Evolutionary conservation across 2,329 filamentous ascomycete genomes (phyloP).

Genomic region (Clonostachys rhizophaga): DNA sequence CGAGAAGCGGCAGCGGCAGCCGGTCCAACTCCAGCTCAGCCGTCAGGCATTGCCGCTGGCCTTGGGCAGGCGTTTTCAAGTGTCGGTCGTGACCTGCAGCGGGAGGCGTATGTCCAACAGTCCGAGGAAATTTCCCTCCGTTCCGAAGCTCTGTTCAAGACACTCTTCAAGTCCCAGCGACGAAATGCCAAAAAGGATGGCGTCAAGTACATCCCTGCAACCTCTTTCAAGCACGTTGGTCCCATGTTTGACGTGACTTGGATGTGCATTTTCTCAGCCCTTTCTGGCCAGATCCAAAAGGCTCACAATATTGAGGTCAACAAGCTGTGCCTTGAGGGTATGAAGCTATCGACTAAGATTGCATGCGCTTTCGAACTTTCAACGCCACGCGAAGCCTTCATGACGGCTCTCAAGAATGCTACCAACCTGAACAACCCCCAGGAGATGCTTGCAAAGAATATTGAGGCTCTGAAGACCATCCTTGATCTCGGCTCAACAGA

Average conservation of each 20-base stretch:
- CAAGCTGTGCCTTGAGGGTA: slow-evolving; percentile 87
- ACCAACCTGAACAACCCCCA: slow-evolving; percentile 95
- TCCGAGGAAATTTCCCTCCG: slow-evolving; percentile 82
- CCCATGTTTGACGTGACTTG: slow-evolving; percentile 99
- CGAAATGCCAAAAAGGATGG: slow-evolving; percentile 64
- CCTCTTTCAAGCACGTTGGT: slow-evolving; percentile 89
- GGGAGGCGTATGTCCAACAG: slow-evolving; percentile 90
- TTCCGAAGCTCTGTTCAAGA: slow-evolving; percentile 85
- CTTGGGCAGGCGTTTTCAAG: slow-evolving; percentile 88
- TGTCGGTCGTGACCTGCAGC: slow-evolving; percentile 83
- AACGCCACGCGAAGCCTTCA: slow-evolving; percentile 91
- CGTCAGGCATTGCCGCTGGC: slow-evolving; percentile 71
- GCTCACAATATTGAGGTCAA: slow-evolving; percentile 90
- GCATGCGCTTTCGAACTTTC: slow-evolving; percentile 90
- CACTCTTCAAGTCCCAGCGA: slow-evolving; percentile 83
- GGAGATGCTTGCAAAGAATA: slow-evolving; percentile 93
- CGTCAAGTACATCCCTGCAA: slow-evolving; percentile 82
- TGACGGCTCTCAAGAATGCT: slow-evolving; percentile 86
- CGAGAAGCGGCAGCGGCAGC: slow-evolving; percentile 82
- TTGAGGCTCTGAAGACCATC: slow-evolving; percentile 88
- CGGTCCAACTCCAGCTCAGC: slow-evolving; percentile 54
- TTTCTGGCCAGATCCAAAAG: slow-evolving; percentile 91
- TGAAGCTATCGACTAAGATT: slow-evolving; percentile 90
- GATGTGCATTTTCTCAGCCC: slow-evolving; percentile 97
- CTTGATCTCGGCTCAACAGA: slow-evolving; percentile 91